These are phyloP conservation scores for Euphrasia arctica DNA, from an alignment of 305 asterid species.

Conservation along the genomic window DNA sequence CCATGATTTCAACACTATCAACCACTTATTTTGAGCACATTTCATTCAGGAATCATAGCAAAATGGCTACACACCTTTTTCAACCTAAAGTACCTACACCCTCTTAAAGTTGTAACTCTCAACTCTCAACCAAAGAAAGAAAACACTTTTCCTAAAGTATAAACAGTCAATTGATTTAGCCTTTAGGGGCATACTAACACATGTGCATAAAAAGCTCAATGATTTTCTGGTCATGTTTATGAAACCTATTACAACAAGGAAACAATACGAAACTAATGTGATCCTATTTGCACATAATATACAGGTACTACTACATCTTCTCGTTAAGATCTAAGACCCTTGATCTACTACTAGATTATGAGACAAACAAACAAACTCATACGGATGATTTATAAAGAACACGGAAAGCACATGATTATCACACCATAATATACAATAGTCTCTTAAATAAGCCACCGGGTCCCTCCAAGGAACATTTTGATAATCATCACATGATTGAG, in stretches of 20 bases:
- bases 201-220: slow-evolving; percentile 17
- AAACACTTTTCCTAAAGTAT: slow-evolving; percentile 20
- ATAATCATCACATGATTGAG: slow-evolving; percentile 35
- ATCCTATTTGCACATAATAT: neutral
- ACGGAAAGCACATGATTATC: slow-evolving; percentile 19
- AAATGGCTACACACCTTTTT: slow-evolving; percentile 25
- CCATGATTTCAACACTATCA: too few relatives aligned
- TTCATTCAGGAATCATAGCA: slow-evolving; percentile 14
- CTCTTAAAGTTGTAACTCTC: slow-evolving; percentile 21
- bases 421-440: slow-evolving; percentile 21
- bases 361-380: neutral
- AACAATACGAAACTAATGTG: slow-evolving; percentile 10
- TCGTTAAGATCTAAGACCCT: slow-evolving; percentile 10
- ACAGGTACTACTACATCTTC: neutral
- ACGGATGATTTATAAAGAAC: slow-evolving; percentile 1
- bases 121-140: slow-evolving; percentile 22
- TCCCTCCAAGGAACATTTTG: slow-evolving; percentile 4
- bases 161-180: slow-evolving; percentile 21
- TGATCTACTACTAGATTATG: slow-evolving; percentile 12
- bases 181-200: slow-evolving; percentile 13
- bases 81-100: slow-evolving; percentile 23
- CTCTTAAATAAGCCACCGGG: neutral
- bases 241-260: neutral
- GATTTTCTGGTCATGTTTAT: slow-evolving; percentile 2
- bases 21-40: slow-evolving; percentile 9